Conservation (phyloP, 2,329 filamentous ascomycete genomes). For the Colletotrichum incanum region DNA sequence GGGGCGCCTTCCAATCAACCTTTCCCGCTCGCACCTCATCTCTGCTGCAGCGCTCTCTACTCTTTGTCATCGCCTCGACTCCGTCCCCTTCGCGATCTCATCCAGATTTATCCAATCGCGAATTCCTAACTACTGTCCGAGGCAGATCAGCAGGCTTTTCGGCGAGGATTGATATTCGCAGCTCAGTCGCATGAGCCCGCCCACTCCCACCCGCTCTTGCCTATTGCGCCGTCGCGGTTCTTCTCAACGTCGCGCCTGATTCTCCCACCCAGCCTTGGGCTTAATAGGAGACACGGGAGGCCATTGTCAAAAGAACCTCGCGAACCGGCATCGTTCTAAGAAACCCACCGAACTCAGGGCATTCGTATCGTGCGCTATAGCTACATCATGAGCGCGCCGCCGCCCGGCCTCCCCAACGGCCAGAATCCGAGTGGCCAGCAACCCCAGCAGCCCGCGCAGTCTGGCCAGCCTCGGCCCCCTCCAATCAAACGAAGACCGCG, state of each 20-base stretch:
- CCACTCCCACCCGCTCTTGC: background rate
- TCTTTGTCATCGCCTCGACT: slow-evolving; percentile 29
- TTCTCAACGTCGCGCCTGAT: slow-evolving; percentile 4
- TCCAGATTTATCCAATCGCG: background rate
- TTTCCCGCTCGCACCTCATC: slow-evolving; percentile 24
- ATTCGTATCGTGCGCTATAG: background rate
- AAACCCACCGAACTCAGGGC: background rate
- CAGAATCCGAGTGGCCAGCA: slow-evolving; percentile 51
- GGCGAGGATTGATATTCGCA: background rate
- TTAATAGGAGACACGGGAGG: background rate
- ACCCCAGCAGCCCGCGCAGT: slow-evolving; percentile 34
- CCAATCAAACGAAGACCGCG: slow-evolving; percentile 62
- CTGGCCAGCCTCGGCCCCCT: slow-evolving; percentile 53
- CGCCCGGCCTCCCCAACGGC: slow-evolving; percentile 52
- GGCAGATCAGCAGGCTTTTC: background rate
- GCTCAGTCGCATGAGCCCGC: background rate
- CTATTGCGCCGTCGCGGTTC: slow-evolving; percentile 14
- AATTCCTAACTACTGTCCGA: background rate
- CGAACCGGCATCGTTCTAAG: too few relatives aligned
- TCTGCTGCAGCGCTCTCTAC: background rate
- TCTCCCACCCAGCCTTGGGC: background rate
- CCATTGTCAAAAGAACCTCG: background rate
- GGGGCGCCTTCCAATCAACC: slow-evolving; percentile 29
- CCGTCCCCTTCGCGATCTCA: slow-evolving; percentile 10
- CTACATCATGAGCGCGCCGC: slow-evolving; percentile 62